Evolutionary conservation across 257 asterid genomes (phyloP), one percentile per base, ranked within the genome.

Genomic region (Salvia splendens): DNA sequence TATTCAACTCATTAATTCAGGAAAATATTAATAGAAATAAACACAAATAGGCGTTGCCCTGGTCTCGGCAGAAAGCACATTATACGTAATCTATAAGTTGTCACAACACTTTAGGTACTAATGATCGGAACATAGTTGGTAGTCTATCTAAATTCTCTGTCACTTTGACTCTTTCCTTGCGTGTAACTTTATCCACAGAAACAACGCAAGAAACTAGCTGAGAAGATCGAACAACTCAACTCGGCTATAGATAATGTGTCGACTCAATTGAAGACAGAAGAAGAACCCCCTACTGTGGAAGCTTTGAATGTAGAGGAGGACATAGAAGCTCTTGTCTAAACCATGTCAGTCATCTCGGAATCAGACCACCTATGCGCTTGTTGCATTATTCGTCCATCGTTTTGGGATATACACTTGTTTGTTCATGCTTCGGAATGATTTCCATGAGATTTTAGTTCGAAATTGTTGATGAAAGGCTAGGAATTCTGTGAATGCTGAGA

Each of bases 161-260:
- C 55, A 50, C 32, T n/a, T 68, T 49, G 67, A 47, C 50, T 67
- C 65, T 33, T 17, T 24, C 30, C 30, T 24, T 65, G 12, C 52
- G 20, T 24, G 33, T 17, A 70, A 5, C 67, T 24, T 4, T 57
- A 36, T 78, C 68, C 61, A 53, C 88, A 89, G 95, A 87, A 78
- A 75, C 86, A 88, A 68, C 87, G 94, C 75, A 80, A 84, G 85
- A 82, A 78, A 61, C 79, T 89, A 62, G 65, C 83, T 0, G 86
- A 84, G 81, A 89, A 84, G 85, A 85, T 89, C 55, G 93, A 78
- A 46, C 85, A 85, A 72, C 89, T 89, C 64, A 86, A 87, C 70
- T 67, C 78, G 6, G 89, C 97, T 11, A 87, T 89, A 61, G 97
- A 89, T 51, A 78, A 81, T 12, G 79, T 85, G 51, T 89, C 97